These are phyloP conservation scores for Poa annua DNA, from an alignment of 176 grass and related monocot species.

Conservation along the genomic window DNA sequence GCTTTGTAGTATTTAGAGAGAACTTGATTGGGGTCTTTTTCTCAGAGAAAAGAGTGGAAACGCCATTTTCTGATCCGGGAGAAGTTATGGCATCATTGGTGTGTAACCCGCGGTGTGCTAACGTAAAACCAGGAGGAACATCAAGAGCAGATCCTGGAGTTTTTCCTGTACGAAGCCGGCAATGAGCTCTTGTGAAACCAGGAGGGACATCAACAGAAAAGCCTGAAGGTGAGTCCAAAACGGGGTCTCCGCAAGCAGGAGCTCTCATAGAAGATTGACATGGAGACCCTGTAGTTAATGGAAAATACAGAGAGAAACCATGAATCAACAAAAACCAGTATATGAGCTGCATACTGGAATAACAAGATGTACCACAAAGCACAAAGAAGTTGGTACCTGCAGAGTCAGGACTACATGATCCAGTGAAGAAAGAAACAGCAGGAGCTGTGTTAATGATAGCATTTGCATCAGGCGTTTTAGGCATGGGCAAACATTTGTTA, in stretches of 20 bases:
- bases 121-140: slow-evolving; percentile 49
- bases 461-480: slow-evolving; percentile 39
- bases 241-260: slow-evolving; percentile 28
- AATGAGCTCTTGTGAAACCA: slow-evolving; percentile 37
- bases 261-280: slow-evolving; percentile 31
- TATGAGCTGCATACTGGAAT: background rate
- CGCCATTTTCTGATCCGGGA: slow-evolving; percentile 32
- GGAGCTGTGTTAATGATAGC: slow-evolving; percentile 27
- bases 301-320: slow-evolving; percentile 20
- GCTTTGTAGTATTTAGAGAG: slow-evolving; percentile 42
- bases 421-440: slow-evolving; percentile 2
- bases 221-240: slow-evolving; percentile 33
- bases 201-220: slow-evolving; percentile 40
- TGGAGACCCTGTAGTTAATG: slow-evolving; percentile 29
- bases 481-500: background rate
- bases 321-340: slow-evolving; percentile 21
- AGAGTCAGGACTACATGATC: slow-evolving; percentile 21
- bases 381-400: background rate
- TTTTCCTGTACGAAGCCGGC: background rate
- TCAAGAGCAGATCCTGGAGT: slow-evolving; percentile 24
- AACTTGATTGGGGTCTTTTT: slow-evolving; percentile 43
- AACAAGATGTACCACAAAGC: slow-evolving; percentile 19
- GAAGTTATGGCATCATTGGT: background rate
- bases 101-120: slow-evolving; percentile 23
- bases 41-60: slow-evolving; percentile 35